Conservation (phyloP, 768 basidiomycete species). For the Pleurotus citrinopileatus region DNA sequence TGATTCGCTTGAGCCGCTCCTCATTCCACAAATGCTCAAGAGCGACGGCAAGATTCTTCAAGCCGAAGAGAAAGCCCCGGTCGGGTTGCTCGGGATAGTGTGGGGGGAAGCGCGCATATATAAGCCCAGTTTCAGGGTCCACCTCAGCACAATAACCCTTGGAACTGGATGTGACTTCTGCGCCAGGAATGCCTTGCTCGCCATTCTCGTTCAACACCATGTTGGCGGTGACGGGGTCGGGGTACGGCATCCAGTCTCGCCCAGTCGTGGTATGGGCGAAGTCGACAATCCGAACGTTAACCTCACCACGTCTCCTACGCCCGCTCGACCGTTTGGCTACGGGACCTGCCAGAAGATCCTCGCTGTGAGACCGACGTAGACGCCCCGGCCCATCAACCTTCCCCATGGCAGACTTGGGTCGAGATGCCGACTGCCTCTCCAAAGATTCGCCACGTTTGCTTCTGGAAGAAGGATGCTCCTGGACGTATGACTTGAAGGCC, state of each 20-base stretch:
- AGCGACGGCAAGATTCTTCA: slow-evolving; percentile 75
- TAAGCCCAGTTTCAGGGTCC: slow-evolving; percentile 77
- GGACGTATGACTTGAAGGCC: slow-evolving; percentile 54
- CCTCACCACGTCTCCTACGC: slow-evolving; percentile 82
- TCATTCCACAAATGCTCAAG: slow-evolving; percentile 87
- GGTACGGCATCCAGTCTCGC: slow-evolving; percentile 77
- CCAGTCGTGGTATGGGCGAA: slow-evolving; percentile 99
- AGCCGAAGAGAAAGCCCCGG: slow-evolving; percentile 89
- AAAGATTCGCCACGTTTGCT: slow-evolving; percentile 78
- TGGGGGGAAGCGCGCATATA: slow-evolving; percentile 93
- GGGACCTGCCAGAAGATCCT: slow-evolving; percentile 72
- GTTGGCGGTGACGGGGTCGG: slow-evolving; percentile 36
- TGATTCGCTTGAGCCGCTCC: slow-evolving; percentile 71
- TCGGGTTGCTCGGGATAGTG: slow-evolving; percentile 89
- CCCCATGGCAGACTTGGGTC: slow-evolving; percentile 32
- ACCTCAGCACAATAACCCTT: slow-evolving; percentile 82
- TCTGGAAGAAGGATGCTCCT: slow-evolving; percentile 65
- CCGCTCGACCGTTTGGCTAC: slow-evolving; percentile 58
- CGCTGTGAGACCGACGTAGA: slow-evolving; percentile 75
- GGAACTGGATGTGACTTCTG: slow-evolving; percentile 49
- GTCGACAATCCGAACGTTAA: slow-evolving; percentile 95
- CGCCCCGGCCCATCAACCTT: slow-evolving; percentile 37
- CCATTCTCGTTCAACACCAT: neutral
- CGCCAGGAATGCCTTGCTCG: slow-evolving; percentile 1
- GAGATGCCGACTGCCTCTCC: slow-evolving; percentile 46